A percentile compares a stretch with the other conserved stretches of the same genome.
phyloP scores from a whole-genome alignment of 495 filamentous ascomycete species.

The Platismatia glauca region DNA sequence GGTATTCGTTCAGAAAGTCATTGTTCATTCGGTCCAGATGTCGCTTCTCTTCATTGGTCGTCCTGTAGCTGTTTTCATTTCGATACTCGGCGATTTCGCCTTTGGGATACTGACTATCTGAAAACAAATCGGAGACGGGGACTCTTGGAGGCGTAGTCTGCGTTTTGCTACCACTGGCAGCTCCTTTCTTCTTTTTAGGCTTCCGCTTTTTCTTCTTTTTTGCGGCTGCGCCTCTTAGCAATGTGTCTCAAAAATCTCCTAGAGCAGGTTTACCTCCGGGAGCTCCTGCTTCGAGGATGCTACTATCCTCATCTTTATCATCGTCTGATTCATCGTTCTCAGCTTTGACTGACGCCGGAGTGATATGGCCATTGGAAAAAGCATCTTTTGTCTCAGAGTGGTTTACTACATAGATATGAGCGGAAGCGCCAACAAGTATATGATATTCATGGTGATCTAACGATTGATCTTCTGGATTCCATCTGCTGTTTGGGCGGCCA shows the following conservation, averaged over 20 bases:
- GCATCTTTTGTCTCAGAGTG: constrained; percentile 33
- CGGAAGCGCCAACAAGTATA: not conserved
- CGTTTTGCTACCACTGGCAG: constrained; percentile 24
- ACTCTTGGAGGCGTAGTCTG: constrained; percentile 50
- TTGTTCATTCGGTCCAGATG: constrained; percentile 45
- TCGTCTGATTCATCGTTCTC: constrained; percentile 64
- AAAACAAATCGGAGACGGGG: constrained; percentile 43
- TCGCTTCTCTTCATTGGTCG: constrained; percentile 51
- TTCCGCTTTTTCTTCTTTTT: constrained; percentile 50
- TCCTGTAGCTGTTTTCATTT: constrained; percentile 46
- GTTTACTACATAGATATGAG: constrained; percentile 13
- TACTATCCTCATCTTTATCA: constrained; percentile 43
- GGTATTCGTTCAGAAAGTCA: constrained; percentile 50
- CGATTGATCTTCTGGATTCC: constrained; percentile 3
- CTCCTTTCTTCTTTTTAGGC: constrained; percentile 44
- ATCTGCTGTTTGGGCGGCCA: constrained; percentile 15
- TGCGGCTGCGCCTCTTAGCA: constrained; percentile 21
- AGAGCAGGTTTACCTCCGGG: constrained; percentile 33
- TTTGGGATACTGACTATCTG: constrained; percentile 40
- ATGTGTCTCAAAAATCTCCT: not conserved
- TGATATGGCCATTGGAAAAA: not conserved
- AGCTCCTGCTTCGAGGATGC: constrained; percentile 34
- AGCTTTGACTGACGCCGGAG: constrained; percentile 17
- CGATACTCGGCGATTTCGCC: constrained; percentile 45
- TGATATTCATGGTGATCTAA: not conserved